Conservation (phyloP, 352 stramenopile genomes). For the Plasmopara muralis region DNA sequence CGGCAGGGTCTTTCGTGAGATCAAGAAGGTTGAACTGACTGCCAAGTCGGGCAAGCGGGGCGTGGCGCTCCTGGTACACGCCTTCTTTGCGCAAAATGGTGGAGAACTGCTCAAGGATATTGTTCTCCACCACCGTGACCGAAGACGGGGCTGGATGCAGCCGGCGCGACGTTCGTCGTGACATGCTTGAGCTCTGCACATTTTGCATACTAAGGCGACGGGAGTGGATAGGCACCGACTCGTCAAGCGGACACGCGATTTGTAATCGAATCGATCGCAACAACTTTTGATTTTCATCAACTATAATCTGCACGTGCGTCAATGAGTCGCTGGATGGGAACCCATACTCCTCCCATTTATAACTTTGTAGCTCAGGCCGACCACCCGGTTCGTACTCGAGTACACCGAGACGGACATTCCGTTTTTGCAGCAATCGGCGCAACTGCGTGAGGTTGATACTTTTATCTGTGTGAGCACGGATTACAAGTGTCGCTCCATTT, state of each 20-base stretch:
- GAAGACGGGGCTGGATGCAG: slow-evolving; percentile 42
- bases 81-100: slow-evolving; percentile 43
- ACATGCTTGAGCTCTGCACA: slow-evolving; percentile 4
- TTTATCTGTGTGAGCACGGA: slow-evolving; percentile 77
- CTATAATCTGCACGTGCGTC: slow-evolving; percentile 78
- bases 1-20: slow-evolving; percentile 18
- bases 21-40: slow-evolving; percentile 46
- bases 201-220: slow-evolving; percentile 22
- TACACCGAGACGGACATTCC: slow-evolving; percentile 23
- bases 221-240: slow-evolving; percentile 37
- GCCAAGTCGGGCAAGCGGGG: slow-evolving; percentile 48
- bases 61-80: slow-evolving; percentile 51
- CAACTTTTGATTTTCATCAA: slow-evolving; percentile 56
- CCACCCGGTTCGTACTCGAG: slow-evolving; percentile 36
- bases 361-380: slow-evolving; percentile 59
- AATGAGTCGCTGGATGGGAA: slow-evolving; percentile 82
- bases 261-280: slow-evolving; percentile 59
- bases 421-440: slow-evolving; percentile 34
- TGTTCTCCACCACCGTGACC: slow-evolving; percentile 43
- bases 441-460: slow-evolving; percentile 44
- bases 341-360: slow-evolving; percentile 69
- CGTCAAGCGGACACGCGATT: slow-evolving; percentile 46
- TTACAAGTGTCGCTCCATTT: slow-evolving; percentile 81
- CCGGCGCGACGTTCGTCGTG: slow-evolving; percentile 15
- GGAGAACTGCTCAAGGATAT: slow-evolving; percentile 58